Evolutionary conservation across 345 rosid species (phyloP).

Genomic region (Citrus unshiu): DNA sequence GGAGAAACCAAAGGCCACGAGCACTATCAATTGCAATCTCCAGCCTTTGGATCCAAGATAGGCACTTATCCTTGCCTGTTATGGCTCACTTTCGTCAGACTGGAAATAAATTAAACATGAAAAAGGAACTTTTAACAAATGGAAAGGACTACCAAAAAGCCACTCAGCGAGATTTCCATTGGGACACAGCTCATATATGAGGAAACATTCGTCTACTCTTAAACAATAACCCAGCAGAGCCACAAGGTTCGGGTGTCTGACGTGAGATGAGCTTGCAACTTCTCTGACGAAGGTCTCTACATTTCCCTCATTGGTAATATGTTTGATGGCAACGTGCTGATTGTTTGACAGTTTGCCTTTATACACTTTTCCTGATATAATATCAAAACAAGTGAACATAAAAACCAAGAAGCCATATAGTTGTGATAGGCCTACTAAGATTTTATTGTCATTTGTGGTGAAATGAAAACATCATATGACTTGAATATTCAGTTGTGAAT

Average conservation of each 20-base stretch:
- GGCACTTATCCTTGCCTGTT: conserved; percentile 36
- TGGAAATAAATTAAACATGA: not conserved
- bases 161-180: conserved; percentile 48
- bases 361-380: conserved; percentile 43
- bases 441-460: too few relatives aligned
- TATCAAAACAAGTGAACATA: not conserved
- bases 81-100: not conserved
- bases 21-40: conserved; percentile 44
- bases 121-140: not conserved
- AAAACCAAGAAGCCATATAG: not conserved
- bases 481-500: too few relatives aligned
- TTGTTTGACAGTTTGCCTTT: conserved; percentile 36
- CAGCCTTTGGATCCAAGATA: conserved; percentile 49
- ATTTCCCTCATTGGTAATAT: conserved; percentile 37
- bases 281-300: conserved; percentile 50
- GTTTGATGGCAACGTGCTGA: conserved; percentile 42
- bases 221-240: conserved; percentile 40
- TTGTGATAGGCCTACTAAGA: not conserved
- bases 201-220: conserved; percentile 40
- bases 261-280: conserved; percentile 34
- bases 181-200: conserved; percentile 45
- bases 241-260: conserved; percentile 40
- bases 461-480: too few relatives aligned
- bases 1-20: conserved; percentile 47
- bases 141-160: conserved; percentile 34